Evolutionary conservation across 2,329 filamentous ascomycete species (phyloP), one percentile per base, ranked within the genome.

Genomic region (Alternaria sp.): DNA sequence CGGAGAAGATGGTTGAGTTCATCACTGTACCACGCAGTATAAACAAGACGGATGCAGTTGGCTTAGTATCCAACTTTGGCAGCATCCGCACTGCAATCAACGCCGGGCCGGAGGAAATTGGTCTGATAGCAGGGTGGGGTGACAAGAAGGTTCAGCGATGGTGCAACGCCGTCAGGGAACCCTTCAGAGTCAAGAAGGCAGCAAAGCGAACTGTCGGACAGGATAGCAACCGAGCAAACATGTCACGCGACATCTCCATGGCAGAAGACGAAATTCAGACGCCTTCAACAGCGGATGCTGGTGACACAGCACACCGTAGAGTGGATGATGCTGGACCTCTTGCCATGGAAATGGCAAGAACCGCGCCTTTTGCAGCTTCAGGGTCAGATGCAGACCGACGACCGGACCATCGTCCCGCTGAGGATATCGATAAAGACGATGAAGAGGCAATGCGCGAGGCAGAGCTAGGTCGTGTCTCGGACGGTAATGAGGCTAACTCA

Each of bases 41-140:
- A 75, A 98, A 98, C 81, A 97, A 97, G 79, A 93, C 93, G 1
- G 95, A 99, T 80, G 93, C 95, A 0, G 89, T 97, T 10, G 91
- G 92, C 28, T 81, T 99, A 52, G 93, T 98, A 36, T 92, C 92
- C 68, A 93, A 93, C 52, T 99, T 98, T 82, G 95, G 95, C 25
- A 97, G 92, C 67, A 81, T 99, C 59, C 88, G 90, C 68, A 92
- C 91, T 38, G 94, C 94, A 0, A 85, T 98, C 60, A 97, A 97
- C 77, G 94, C 93, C 2, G 87, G 91, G 45, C 88, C 92, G 0
- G 95, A 98, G 75, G 92, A 97, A 78, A 86, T 99, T 36, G 88
- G 89, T 14, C 82, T 92, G 64, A 88, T 99, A n/a, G 87, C 90
- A 30, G 95, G 95, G 1, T 99, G 94, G 94, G 95, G 95, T 34